Evolutionary conservation across 345 rosid species (phyloP), one percentile per base, ranked within the genome.

Genomic region (Physaria fendleri): DNA sequence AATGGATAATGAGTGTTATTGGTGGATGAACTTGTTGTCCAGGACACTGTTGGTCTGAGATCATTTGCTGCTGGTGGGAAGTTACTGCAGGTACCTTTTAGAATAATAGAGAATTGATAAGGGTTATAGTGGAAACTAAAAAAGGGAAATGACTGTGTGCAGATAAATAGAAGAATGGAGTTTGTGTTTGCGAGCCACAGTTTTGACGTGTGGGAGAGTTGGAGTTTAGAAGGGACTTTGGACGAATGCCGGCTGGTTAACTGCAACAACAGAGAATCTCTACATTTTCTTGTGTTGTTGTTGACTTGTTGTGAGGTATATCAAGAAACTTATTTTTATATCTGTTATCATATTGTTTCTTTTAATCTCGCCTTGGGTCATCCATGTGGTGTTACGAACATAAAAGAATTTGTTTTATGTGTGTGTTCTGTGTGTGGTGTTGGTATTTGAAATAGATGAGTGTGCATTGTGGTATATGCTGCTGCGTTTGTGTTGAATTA

Each of bases 1-100:
- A 58, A 17, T 40, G 53, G 22, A 52, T 67, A 16, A 67, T 51
- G n/a, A n/a, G n/a, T 30, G 11, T 23, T 43, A 20, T 21, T 60
- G 66, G 33, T 45, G 34, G 1, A 38, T 20, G 43, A 37, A 34
- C 22, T n/a, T 58, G 12, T 47, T 64, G 40, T 34, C 33, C 82
- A 94, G 99, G 97, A 90, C 45, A 83, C 88, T n/a, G 81, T 94
- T 73, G 99, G 97, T 45, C 55, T 94, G 78, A 88, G 99, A 10
- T 94, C 99, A 56, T 90, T 94, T 81, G 90, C 97, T 80, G 93
- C 99, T 20, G 99, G 99, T 58, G 99, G 99, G 48, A 94, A 90
- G 81, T 79, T 94, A 71, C 64, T 94, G 81, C 99, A 94, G 97
- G 99, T 87, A 82, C 59, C 12, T 55, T 30, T 62, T 62, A 22